Evolutionary conservation across 2,329 filamentous ascomycete species (phyloP).

Genomic region (Dichotomopilus funicola): DNA sequence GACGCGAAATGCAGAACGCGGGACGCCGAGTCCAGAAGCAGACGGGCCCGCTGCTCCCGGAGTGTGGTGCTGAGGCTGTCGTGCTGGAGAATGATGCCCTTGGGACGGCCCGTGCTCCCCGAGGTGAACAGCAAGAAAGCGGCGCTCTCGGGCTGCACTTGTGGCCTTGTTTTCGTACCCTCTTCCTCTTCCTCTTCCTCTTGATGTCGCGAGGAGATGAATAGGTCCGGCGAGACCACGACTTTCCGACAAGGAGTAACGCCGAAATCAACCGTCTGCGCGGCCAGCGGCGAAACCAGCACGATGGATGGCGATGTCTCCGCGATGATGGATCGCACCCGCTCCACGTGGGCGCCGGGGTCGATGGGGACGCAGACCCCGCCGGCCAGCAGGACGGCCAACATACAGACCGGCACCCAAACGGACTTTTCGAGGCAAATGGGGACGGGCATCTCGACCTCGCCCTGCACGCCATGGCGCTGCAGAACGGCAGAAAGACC

Average conservation of each 20-base stretch:
- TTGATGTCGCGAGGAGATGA: neutral
- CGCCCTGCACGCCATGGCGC: constrained; percentile 16
- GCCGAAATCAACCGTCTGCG: constrained; percentile 12
- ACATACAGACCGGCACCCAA: constrained; percentile 20
- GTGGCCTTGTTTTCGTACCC: neutral
- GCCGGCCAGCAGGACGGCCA: constrained; percentile 26
- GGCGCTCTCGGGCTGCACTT: constrained; percentile 2
- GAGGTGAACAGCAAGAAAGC: constrained; percentile 25
- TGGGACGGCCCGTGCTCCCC: constrained; percentile 21
- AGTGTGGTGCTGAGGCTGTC: constrained; percentile 15
- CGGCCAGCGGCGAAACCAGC: constrained; percentile 19
- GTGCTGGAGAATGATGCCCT: constrained; percentile 18
- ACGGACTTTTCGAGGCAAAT: constrained; percentile 25
- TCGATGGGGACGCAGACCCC: constrained; percentile 28
- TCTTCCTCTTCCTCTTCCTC: neutral
- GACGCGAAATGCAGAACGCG: constrained; percentile 3
- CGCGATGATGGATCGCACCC: constrained; percentile 16
- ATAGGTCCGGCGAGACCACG: neutral
- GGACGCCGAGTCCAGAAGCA: constrained; percentile 14
- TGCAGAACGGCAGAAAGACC: constrained; percentile 20
- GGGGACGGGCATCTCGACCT: constrained; percentile 19
- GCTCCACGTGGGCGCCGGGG: constrained; percentile 21
- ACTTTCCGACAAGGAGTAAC: constrained; percentile 5
- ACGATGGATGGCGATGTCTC: constrained; percentile 12
- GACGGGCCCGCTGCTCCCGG: constrained; percentile 7